Conservation (phyloP, 2,329 filamentous ascomycete species). For the Exutisphaerella laricina region DNA sequence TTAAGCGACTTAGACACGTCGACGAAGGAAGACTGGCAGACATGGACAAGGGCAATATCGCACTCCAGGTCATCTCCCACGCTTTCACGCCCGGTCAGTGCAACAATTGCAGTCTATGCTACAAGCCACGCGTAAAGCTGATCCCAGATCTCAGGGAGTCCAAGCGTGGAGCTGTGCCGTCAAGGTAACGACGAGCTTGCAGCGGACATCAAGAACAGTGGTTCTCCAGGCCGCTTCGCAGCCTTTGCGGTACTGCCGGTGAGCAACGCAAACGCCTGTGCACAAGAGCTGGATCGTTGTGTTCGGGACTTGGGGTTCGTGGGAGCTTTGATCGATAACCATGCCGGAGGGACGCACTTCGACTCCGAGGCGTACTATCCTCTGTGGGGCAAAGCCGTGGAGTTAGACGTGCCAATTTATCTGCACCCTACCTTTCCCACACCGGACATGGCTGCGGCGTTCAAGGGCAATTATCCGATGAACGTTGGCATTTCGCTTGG, state of each 20-base stretch:
- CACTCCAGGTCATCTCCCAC: constrained; percentile 24
- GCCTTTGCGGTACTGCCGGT: constrained; percentile 25
- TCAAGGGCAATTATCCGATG: constrained; percentile 26
- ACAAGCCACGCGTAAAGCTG: no score
- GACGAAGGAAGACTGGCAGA: constrained; percentile 15
- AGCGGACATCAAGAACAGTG: neutral
- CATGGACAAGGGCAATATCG: constrained; percentile 20
- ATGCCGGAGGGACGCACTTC: constrained; percentile 14
- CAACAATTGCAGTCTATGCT: constrained; percentile 18
- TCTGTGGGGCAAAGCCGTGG: constrained; percentile 16
- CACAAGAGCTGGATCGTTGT: constrained; percentile 20
- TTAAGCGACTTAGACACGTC: constrained; percentile 11
- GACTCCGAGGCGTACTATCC: constrained; percentile 18
- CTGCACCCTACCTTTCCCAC: constrained; percentile 42
- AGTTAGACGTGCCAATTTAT: constrained; percentile 45
- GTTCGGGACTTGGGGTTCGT: constrained; percentile 20
- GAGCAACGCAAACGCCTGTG: constrained; percentile 18
- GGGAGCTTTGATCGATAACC: constrained; percentile 27
- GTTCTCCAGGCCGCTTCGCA: constrained; percentile 14
- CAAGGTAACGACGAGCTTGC: neutral
- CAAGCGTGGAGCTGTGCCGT: neutral
- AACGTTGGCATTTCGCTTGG: constrained; percentile 28
- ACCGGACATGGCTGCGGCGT: constrained; percentile 5
- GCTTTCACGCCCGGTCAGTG: constrained; percentile 12
- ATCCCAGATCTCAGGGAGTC: constrained; percentile 13